Evolutionary conservation across 2,329 filamentous ascomycete species (phyloP), one percentile per base, ranked within the genome.

Genomic region (Fusarium subtropicale): DNA sequence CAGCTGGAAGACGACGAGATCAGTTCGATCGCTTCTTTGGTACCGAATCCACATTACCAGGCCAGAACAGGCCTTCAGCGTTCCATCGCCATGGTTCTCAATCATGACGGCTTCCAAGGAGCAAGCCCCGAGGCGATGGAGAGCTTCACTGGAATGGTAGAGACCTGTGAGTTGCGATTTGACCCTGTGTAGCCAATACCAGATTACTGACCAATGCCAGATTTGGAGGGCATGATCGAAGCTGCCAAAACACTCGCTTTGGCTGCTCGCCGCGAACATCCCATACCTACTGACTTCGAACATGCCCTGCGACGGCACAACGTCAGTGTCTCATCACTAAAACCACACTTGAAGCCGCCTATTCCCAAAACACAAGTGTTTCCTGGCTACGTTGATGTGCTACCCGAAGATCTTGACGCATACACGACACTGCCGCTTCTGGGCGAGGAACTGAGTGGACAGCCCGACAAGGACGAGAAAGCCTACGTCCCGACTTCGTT

Each of bases 261-360:
- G 16, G 79, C 82, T 2, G 80, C 86, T 24, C 84, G 87, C 34
- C 83, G 88, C 58, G 81, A 83, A 18, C 79, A 84, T 53, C 84
- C 87, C 0, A 84, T 84, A 5, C 87, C 88, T 1, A 76, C 79
- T 36, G 88, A 91, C 74, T 90, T 88, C 65, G 85, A 88, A 66
- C 77, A 80, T n/a, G 81, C 81, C 5, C 76, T 90, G 15, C 79
- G 79, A 34, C 79, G 81, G 30, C 84, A 87, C 71, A 86, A 88
- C 60, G 73, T 90, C 1, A 79, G 84, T 28, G 76, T 85, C 1
- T 80, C 81, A 7, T 82, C 84, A 2, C 77, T 91, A 8, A 84
- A 84, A 61, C 86, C 86, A 1, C 88, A 91, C 68, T 78, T 88
- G 11, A 84, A 83, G 56, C 85, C 84, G 18, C 86, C 87, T 0